Base-by-base conservation (phyloP, 2,329 filamentous ascomycete genomes). In the Cytospora piceicola region DNA sequence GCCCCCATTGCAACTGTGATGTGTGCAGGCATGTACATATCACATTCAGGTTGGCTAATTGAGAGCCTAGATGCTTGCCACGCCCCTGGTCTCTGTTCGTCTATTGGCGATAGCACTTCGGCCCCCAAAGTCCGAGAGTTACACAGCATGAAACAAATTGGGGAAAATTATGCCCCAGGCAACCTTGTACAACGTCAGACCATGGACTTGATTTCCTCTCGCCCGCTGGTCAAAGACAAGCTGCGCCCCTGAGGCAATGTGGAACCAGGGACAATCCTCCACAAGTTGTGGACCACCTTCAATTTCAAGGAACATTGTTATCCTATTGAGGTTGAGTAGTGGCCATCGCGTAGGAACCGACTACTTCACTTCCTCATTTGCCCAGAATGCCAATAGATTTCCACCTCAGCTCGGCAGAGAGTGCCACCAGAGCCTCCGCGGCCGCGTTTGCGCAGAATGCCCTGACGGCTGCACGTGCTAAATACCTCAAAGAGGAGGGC, bases 401-500 rank as follows among this genome's bases (percentile, higher is more conserved):
- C 39, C 14, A 42, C 39, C 39, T 42, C 39, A 42, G 39, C 39
- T 42, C 39, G 39, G 39, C 39, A 42, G 39, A 42, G 17, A 42
- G 39, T 42, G 14, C 39, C 14, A 8, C 39, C 39, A 42, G 39
- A 42, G 39, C 39, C 39, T 42, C 39, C 39, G 39, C 39, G 14
- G 39, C 39, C 2, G 14, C 39, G 1, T 42, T 42, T 42, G 39
- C 39, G 39, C 39, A 42, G 17, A 42, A 42, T 20, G 39, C 14
- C 39, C 17, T 42, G 39, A 42, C 20, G 20, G 39, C 39, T 4
- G 39, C 39, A 42, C 39, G 39, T 42, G 39, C 39, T 42, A 17
- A 42, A 42, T 42, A 42, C 54, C 39, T 42, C 39, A 42, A 61
- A 51, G 32, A 61, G 12, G 42, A 67, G 53, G 46, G 61, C 46